Evolutionary conservation across 495 filamentous ascomycete genomes (phyloP), one percentile per base, ranked within the genome.

Genomic region (Clohesyomyces aquaticus): DNA sequence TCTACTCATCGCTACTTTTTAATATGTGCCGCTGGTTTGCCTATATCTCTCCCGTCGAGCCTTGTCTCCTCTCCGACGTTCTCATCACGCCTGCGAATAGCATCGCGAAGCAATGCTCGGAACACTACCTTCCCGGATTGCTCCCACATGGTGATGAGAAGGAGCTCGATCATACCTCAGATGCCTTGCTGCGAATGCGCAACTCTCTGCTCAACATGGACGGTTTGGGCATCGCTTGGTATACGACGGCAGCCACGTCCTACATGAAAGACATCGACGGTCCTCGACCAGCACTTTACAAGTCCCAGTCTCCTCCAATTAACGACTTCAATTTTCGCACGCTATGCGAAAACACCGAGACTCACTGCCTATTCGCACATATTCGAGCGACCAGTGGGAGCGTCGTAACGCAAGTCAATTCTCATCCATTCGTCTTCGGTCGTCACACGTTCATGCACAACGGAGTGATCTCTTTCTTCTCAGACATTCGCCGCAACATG

Each of bases 371-470:
- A 19, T 74, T 82, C 28, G 78, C 78, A 0, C 79, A 82, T 51
- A 81, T 82, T 43, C 73, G 79, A 2, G 79, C 77, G 3, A 74
- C 76, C 9, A 75, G 73, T 6, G 76, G 72, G 0, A 78, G 75
- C 2, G 73, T 75, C 0, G 77, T 80, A 12, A 75, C 75, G 38
- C 65, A 71, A 1, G 76, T 79, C 3, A 83, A 83, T 66, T 79
- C 77, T 41, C 80, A 83, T 55, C 80, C 80, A 1, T 83, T 82
- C 64, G 72, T 77, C 35, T 83, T 82, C 51, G 79, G 80, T 22
- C 69, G 79, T 23, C 78, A 80, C 59, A 67, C 71, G 4, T 78
- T 83, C 46, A 81, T 83, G 67, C 80, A 82, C 63, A 82, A 81
- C 65, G 80, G 80, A 12, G 74, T 70, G 18, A 71, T 82, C n/a